Evolutionary conservation across 1,284 basidiomycete genomes (phyloP), one percentile per base, ranked within the genome.

Genomic region (Heterobasidion occidentale): DNA sequence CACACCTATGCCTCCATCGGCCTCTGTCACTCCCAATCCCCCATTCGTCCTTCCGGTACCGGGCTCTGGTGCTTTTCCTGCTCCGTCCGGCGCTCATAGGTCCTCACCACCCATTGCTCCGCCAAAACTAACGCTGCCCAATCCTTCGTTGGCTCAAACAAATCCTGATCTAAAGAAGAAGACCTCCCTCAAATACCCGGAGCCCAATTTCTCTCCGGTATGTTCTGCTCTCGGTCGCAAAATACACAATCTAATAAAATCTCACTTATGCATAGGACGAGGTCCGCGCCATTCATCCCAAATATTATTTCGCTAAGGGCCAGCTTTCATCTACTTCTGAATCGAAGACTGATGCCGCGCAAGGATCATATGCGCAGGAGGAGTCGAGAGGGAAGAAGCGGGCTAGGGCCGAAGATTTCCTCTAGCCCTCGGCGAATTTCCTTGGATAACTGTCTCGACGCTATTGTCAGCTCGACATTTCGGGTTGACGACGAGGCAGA

Each of bases 151-250:
- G 61, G 73, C 76, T 48, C 84, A 90, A 71, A 83, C 76, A 36
- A 86, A 88, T 64, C 79, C 84, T 8, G 76, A 81, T 2, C 83
- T 90, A 67, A 92, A 92, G 77, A 89, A 91, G 67, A 74, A 77
- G 9, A 90, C 88, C 7, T 75, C 80, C n/a, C 73, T 92, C 51
- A 88, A 91, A 67, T 90, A 85, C 68, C 70, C 74, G 19, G 86
- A 92, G 65, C 74, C 88, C 0, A 91, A 92, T 64, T 90, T 89
- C 65, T 85, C 81, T 59, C 83, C 86, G 9, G 88, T 89, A 61
- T 55, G 84, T 46, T 46, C 35, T 56, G 38, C 20, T 48, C 15
- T 36, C 47, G 7, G 20, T 55, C 9, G 27, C 47, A 2, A 27
- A 27, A 27, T 27, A 27, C 27, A 5, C 27, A 27, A 52, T 51